Conservation (phyloP, 768 basidiomycete genomes). For the Tephrocybe rancida region DNA sequence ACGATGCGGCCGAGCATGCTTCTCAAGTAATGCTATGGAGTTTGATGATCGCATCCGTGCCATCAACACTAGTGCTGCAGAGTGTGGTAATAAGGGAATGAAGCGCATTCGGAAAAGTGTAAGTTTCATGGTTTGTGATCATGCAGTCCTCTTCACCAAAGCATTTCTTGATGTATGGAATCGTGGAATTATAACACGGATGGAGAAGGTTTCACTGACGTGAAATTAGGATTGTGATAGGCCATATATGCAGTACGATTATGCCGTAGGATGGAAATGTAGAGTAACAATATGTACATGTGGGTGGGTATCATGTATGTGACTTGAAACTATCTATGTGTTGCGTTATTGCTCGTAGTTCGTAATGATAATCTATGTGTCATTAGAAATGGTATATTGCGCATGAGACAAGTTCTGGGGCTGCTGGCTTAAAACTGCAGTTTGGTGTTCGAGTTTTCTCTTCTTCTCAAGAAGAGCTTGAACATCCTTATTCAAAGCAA, state of each 20-base stretch:
- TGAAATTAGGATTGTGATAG: too few species aligned
- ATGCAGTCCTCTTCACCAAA: constrained; percentile 13
- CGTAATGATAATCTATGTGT: background rate
- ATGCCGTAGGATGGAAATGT: background rate
- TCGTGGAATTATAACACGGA: background rate
- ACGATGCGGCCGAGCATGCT: constrained; percentile 13
- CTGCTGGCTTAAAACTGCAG: background rate
- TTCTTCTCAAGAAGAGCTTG: background rate
- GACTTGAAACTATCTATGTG: background rate
- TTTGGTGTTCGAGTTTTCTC: background rate
- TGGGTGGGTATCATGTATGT: background rate
- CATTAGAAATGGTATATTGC: background rate
- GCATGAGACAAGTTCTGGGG: background rate
- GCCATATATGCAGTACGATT: too few species aligned
- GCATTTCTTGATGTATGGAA: constrained; percentile 5
- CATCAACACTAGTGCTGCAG: constrained; percentile 23
- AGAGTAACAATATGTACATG: background rate
- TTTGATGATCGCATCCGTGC: constrained; percentile 9
- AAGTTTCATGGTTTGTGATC: constrained; percentile 12
- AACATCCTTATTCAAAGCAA: background rate
- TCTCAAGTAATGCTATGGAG: constrained; percentile 2
- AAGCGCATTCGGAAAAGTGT: constrained; percentile 13
- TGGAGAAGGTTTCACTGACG: background rate
- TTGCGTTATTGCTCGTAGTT: background rate
- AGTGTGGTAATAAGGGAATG: constrained; percentile 19